Evolutionary conservation across 2,329 filamentous ascomycete species (phyloP).

Genomic region (Aspergillus viridinutans): DNA sequence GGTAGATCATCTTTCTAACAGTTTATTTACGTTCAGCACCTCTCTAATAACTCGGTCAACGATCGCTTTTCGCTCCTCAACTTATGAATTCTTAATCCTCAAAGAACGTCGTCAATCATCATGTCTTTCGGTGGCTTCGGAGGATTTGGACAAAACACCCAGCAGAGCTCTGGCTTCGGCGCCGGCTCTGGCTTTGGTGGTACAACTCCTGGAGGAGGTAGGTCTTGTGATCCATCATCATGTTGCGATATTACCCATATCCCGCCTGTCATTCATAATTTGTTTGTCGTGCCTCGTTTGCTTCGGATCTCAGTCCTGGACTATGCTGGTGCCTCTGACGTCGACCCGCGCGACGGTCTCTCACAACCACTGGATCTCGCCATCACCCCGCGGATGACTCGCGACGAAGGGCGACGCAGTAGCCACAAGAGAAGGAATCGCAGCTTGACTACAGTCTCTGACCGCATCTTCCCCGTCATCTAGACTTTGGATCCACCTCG

Average conservation of each 20-base stretch:
- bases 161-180: constrained; percentile 41
- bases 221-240: constrained; percentile 20
- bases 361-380: constrained; percentile 19
- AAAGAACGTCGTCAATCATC: constrained; percentile 22
- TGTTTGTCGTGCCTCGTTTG: constrained; percentile 2
- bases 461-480: constrained; percentile 34
- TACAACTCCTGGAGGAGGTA: constrained; percentile 35
- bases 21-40: neutral
- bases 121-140: constrained; percentile 44
- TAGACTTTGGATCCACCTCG: constrained; percentile 40
- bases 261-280: constrained; percentile 8
- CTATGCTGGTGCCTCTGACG: constrained; percentile 25
- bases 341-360: constrained; percentile 25
- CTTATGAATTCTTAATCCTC: constrained; percentile 28
- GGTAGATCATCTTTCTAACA: neutral
- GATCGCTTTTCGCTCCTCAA: constrained; percentile 13
- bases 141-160: constrained; percentile 59
- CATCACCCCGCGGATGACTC: constrained; percentile 18
- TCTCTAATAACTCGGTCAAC: neutral
- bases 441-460: constrained; percentile 35
- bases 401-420: constrained; percentile 24
- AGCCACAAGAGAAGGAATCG: constrained; percentile 28
- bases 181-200: constrained; percentile 34
- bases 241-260: neutral
- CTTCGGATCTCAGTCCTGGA: neutral